phyloP scores from a whole-genome alignment of 2,329 filamentous ascomycete genomes.

The Cladophialophora psammophila region DNA sequence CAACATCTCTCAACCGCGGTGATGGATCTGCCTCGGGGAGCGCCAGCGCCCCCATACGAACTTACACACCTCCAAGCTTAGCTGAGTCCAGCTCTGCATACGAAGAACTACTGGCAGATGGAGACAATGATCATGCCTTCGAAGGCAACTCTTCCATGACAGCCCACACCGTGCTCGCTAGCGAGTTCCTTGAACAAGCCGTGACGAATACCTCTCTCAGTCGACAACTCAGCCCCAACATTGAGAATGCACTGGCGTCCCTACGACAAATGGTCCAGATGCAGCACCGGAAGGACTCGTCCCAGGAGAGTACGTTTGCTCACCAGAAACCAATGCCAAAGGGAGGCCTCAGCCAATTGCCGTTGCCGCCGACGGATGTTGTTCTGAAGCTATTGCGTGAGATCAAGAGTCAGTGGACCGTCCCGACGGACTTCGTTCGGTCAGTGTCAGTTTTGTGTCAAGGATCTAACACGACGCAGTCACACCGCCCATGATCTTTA shows the following conservation, averaged over 20 bases:
- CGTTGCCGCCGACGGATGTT: not conserved
- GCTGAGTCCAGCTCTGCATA: not conserved
- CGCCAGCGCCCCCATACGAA: not conserved
- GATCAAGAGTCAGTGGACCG: not conserved
- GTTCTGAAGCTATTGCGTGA: slow-evolving; percentile 2
- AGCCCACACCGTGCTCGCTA: not conserved
- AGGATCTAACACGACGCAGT: not conserved
- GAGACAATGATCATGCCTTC: not conserved
- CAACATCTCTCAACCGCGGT: not conserved
- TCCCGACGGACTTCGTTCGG: not conserved
- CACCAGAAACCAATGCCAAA: not conserved
- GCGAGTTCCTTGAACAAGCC: not conserved
- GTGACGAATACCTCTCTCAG: not conserved
- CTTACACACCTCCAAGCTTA: not conserved
- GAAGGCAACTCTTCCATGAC: slow-evolving; percentile 9
- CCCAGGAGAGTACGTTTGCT: slow-evolving; percentile 1
- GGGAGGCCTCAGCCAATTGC: not conserved
- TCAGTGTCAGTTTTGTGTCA: not conserved
- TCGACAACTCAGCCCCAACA: not conserved
- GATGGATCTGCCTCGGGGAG: not conserved
- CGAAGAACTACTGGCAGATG: not conserved
- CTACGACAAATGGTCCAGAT: not conserved
- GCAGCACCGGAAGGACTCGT: not conserved
- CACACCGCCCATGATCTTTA: not conserved
- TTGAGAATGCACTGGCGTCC: not conserved